A percentile compares a stretch with the other conserved stretches of the same genome.
Evolutionary conservation across 2,329 filamentous ascomycete species (phyloP).

Genomic region (Dothideomycetes sp.): DNA sequence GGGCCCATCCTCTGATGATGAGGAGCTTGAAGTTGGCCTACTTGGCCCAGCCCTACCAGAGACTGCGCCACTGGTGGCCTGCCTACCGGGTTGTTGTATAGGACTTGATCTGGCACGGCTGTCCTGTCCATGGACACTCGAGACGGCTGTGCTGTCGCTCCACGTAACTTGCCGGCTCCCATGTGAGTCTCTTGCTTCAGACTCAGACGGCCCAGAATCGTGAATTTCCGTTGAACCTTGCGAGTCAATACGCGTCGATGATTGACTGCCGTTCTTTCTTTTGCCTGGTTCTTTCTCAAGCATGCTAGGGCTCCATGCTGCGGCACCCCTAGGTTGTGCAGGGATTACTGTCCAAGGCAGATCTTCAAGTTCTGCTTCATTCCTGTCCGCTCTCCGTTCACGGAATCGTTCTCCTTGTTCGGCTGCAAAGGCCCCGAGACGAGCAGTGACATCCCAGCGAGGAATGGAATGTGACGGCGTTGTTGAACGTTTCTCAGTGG

Average conservation of each 20-base stretch:
- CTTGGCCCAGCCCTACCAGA: too few relatives aligned
- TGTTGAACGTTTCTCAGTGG: slow-evolving; percentile 20
- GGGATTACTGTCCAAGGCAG: slow-evolving; percentile 51
- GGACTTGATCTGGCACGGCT: background rate
- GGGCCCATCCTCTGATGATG: too few relatives aligned
- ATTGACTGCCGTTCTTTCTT: background rate
- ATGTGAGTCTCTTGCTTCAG: background rate
- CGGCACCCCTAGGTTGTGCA: slow-evolving; percentile 39
- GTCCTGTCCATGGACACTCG: background rate
- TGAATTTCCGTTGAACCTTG: background rate
- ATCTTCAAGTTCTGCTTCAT: slow-evolving; percentile 24
- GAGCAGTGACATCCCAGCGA: slow-evolving; percentile 31
- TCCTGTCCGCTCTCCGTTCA: slow-evolving; percentile 23
- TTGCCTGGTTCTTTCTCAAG: background rate
- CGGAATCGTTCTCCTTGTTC: slow-evolving; percentile 35
- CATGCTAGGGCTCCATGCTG: slow-evolving; percentile 40
- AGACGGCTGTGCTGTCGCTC: background rate
- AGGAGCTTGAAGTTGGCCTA: too few relatives aligned
- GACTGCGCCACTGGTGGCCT: too few relatives aligned
- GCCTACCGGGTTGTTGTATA: background rate
- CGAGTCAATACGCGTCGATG: background rate
- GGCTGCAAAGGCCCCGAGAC: slow-evolving; percentile 37
- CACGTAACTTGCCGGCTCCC: background rate
- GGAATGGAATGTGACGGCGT: slow-evolving; percentile 32
- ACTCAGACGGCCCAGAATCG: background rate